phyloP scores from a whole-genome alignment of 352 stramenopile genomes.

The Pythium phragmitis region DNA sequence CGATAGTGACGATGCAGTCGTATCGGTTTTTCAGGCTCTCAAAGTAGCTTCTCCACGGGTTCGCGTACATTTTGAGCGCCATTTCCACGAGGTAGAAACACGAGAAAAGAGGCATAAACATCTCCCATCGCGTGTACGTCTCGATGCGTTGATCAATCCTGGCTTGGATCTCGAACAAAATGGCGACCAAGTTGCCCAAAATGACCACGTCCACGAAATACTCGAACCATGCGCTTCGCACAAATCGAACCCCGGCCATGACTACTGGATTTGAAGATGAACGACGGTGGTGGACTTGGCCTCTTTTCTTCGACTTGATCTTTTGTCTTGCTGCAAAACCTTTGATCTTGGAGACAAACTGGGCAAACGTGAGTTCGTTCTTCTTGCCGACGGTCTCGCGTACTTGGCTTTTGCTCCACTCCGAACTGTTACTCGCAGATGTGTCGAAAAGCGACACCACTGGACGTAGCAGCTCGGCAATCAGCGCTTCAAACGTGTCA shows the following conservation, averaged over 20 bases:
- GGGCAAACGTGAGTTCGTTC: constrained; percentile 14
- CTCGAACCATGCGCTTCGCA: constrained; percentile 37
- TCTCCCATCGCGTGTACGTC: constrained; percentile 37
- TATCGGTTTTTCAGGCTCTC: constrained; percentile 75
- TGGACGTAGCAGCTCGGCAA: constrained; percentile 23
- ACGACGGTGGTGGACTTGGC: neutral
- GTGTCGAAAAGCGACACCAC: constrained; percentile 23
- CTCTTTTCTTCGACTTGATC: constrained; percentile 17
- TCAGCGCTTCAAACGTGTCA: constrained; percentile 15
- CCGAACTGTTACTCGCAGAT: neutral
- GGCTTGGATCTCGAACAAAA: constrained; percentile 51
- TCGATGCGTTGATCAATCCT: constrained; percentile 34
- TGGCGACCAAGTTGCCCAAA: constrained; percentile 43
- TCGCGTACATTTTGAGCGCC: constrained; percentile 72
- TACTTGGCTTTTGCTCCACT: neutral
- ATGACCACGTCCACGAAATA: constrained; percentile 39
- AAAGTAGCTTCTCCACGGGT: constrained; percentile 58
- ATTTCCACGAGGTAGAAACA: constrained; percentile 77
- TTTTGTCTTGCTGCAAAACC: constrained; percentile 23
- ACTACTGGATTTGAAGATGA: constrained; percentile 20
- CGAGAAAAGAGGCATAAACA: constrained; percentile 71
- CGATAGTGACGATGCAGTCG: constrained; percentile 75
- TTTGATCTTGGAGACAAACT: constrained; percentile 25
- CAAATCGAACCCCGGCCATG: constrained; percentile 27
- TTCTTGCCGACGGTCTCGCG: constrained; percentile 1